A percentile compares a stretch with the other conserved stretches of the same genome.
These are phyloP conservation scores for Boletus reticulatus DNA, from an alignment of 768 basidiomycete genomes.

Conservation along the genomic window DNA sequence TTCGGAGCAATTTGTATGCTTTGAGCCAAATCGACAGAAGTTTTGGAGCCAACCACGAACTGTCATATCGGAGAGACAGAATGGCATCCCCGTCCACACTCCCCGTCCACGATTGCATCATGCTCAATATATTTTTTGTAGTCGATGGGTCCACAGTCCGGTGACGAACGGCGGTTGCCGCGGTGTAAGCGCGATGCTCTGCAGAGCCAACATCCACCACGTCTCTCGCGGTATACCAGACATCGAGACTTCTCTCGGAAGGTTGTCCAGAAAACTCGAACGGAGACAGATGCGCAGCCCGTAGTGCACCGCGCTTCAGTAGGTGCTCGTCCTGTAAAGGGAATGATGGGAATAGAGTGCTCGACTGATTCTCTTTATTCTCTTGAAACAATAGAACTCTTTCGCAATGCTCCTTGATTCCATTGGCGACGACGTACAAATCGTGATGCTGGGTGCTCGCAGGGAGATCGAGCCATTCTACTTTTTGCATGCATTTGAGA, in stretches of 20 bases:
- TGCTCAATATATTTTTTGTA: neutral
- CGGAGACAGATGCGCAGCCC: conserved; percentile 11
- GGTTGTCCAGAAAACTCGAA: neutral
- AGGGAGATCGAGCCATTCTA: conserved; percentile 29
- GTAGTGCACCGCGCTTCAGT: conserved; percentile 14
- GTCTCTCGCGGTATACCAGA: conserved; percentile 15
- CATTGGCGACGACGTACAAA: conserved; percentile 21
- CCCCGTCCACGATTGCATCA: conserved; percentile 10
- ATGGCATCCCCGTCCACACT: neutral
- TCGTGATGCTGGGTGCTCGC: conserved; percentile 32
- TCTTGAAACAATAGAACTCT: conserved; percentile 12
- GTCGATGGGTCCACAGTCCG: neutral
- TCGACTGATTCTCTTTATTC: neutral
- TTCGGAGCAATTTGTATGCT: conserved; percentile 27
- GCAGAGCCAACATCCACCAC: neutral
- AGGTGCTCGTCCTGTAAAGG: conserved; percentile 7
- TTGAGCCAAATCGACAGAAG: conserved; percentile 25
- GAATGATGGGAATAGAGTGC: neutral
- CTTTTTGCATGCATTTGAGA: conserved; percentile 38
- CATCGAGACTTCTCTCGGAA: neutral
- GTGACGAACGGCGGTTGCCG: conserved; percentile 2
- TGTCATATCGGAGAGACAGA: conserved; percentile 21
- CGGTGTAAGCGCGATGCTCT: conserved; percentile 15
- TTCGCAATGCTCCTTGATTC: conserved; percentile 30
- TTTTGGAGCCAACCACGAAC: conserved; percentile 25